Percentiles rank a stretch among this genome's conserved stretches.
Conservation (phyloP, 345 rosid species). For the Eucalyptus coolabah region DNA sequence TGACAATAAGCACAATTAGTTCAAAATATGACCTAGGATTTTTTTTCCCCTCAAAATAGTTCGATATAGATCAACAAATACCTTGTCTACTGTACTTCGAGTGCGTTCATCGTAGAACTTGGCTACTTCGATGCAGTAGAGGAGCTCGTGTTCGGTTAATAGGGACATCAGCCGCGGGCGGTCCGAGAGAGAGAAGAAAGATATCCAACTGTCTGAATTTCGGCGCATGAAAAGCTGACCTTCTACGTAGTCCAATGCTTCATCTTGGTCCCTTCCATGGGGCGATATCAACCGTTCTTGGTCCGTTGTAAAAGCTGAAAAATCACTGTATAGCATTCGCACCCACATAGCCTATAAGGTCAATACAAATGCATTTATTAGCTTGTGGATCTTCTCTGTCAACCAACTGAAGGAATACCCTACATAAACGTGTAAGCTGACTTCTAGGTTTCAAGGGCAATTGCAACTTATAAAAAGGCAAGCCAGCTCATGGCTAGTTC, state of each 20-base stretch:
- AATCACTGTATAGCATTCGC: background rate
- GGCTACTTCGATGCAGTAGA: constrained; percentile 3
- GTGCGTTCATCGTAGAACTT: background rate
- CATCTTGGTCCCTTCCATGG: background rate
- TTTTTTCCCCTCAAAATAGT: background rate
- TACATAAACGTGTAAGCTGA: background rate
- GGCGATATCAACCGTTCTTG: constrained; percentile 1
- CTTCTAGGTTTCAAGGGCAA: background rate
- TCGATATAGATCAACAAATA: background rate
- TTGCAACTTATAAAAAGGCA: background rate
- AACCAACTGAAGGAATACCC: background rate
- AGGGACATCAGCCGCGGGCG: background rate
- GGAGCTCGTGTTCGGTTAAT: background rate
- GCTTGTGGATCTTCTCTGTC: background rate
- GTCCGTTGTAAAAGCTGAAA: background rate
- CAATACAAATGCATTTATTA: background rate
- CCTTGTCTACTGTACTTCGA: background rate
- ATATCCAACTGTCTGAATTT: background rate
- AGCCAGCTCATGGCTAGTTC: background rate
- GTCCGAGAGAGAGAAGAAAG: background rate
- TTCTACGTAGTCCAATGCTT: background rate
- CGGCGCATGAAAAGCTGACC: background rate
- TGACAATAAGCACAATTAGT: background rate
- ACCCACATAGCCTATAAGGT: background rate
- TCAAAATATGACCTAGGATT: background rate